These are phyloP conservation scores for Penicillium silybi DNA, from an alignment of 495 filamentous ascomycete genomes.

Conservation along the genomic window DNA sequence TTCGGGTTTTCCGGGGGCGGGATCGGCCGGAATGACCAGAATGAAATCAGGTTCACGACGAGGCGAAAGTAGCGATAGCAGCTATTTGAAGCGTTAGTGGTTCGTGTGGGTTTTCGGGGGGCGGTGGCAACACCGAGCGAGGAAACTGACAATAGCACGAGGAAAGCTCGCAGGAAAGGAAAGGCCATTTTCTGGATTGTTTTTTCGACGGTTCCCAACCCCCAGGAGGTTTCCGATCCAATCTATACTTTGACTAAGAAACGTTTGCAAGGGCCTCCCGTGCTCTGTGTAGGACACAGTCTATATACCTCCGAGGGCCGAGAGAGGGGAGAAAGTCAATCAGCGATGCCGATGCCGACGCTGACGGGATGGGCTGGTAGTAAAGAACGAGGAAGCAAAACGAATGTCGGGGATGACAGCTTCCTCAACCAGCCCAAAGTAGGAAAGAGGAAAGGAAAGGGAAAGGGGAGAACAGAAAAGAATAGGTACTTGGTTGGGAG, in stretches of 20 bases:
- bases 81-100: constrained; percentile 28
- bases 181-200: constrained; percentile 31
- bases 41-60: constrained; percentile 61
- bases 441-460: constrained; percentile 9
- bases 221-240: not conserved
- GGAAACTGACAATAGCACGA: constrained; percentile 45
- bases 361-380: constrained; percentile 14
- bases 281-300: not conserved
- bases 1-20: constrained; percentile 58
- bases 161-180: constrained; percentile 45
- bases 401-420: constrained; percentile 25
- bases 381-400: constrained; percentile 15
- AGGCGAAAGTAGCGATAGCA: constrained; percentile 62
- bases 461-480: constrained; percentile 7
- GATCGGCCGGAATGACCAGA: constrained; percentile 62
- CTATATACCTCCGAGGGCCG: not conserved
- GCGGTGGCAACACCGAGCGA: not conserved
- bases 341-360: not conserved
- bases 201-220: not conserved
- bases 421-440: constrained; percentile 22
- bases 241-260: not conserved
- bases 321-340: not conserved
- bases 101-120: not conserved
- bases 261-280: not conserved
- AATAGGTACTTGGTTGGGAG: constrained; percentile 13